Conservation (phyloP, 164 flowering plant species). For the Taxillus chinensis region DNA sequence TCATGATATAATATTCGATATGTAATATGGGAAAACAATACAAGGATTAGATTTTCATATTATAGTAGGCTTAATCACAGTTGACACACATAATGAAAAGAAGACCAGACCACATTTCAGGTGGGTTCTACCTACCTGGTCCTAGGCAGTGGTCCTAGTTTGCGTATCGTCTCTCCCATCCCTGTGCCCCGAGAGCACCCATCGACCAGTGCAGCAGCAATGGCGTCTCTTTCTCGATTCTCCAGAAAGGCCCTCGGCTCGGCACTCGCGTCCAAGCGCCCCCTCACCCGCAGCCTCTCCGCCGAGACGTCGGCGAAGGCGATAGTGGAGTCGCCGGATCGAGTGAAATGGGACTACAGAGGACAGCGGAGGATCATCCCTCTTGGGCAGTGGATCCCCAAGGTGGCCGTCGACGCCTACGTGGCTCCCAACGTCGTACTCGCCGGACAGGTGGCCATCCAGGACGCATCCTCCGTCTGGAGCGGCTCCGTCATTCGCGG, state of each 20-base stretch:
- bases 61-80: no score
- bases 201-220: neutral
- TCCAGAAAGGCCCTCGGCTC: constrained; percentile 25
- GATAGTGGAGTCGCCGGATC: constrained; percentile 37
- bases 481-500: constrained; percentile 83
- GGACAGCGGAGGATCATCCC: constrained; percentile 85
- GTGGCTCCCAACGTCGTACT: constrained; percentile 96
- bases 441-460: constrained; percentile 87
- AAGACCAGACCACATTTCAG: no score
- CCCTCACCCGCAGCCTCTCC: constrained; percentile 17
- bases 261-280: constrained; percentile 15
- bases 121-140: no score
- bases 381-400: constrained; percentile 90
- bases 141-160: no score
- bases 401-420: constrained; percentile 90
- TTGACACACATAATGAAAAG: no score
- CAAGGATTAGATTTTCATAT: no score
- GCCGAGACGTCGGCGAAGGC: constrained; percentile 11
- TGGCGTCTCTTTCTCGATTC: constrained; percentile 36
- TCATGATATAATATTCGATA: no score
- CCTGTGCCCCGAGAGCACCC: no score
- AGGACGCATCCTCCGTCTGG: constrained; percentile 96
- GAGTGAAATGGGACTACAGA: constrained; percentile 94
- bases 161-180: no score
- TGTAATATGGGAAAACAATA: no score